These are phyloP conservation scores for Trypanosoma melophagium DNA, from an alignment of 208 protist species.

Conservation along the genomic window DNA sequence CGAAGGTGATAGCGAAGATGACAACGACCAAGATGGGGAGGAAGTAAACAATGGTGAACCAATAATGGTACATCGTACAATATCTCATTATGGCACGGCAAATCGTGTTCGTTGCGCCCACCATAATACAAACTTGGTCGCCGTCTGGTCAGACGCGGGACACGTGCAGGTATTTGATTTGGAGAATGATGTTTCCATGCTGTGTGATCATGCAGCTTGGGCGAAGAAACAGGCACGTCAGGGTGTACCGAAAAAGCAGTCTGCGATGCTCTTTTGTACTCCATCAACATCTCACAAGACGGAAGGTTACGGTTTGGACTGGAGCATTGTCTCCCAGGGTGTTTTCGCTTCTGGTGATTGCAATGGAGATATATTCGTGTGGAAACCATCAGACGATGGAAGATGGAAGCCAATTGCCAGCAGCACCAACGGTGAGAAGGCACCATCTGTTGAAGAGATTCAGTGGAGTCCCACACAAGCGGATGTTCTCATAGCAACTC, in stretches of 20 bases:
- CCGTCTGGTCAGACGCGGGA: conserved; percentile 95
- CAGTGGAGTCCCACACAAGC: conserved; percentile 95
- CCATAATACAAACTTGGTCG: conserved; percentile 85
- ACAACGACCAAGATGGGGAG: conserved; percentile 76
- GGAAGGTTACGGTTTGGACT: conserved; percentile 98
- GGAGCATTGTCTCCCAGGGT: conserved; percentile 79
- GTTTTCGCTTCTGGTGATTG: conserved; percentile 93
- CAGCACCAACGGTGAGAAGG: conserved; percentile 37
- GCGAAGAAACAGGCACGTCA: conserved; percentile 65
- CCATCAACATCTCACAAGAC: conserved; percentile 81
- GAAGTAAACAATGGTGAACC: conserved; percentile 89
- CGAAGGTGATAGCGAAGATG: conserved; percentile 61
- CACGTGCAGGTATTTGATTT: conserved; percentile 94
- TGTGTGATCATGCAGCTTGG: conserved; percentile 87
- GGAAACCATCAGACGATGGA: conserved; percentile 74
- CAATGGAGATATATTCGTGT: conserved; percentile 89
- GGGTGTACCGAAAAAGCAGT: conserved; percentile 14
- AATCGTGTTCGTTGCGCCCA: conserved; percentile 92
- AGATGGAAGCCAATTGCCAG: conserved; percentile 71
- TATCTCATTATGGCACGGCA: conserved; percentile 85
- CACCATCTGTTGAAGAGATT: conserved; percentile 95
- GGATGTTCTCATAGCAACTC: conserved; percentile 82
- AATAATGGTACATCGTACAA: conserved; percentile 76
- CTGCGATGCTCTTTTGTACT: conserved; percentile 68
- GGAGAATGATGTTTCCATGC: conserved; percentile 54